phyloP scores from a whole-genome alignment of 108 stramenopile species.

The Discostella pseudostelligera region DNA sequence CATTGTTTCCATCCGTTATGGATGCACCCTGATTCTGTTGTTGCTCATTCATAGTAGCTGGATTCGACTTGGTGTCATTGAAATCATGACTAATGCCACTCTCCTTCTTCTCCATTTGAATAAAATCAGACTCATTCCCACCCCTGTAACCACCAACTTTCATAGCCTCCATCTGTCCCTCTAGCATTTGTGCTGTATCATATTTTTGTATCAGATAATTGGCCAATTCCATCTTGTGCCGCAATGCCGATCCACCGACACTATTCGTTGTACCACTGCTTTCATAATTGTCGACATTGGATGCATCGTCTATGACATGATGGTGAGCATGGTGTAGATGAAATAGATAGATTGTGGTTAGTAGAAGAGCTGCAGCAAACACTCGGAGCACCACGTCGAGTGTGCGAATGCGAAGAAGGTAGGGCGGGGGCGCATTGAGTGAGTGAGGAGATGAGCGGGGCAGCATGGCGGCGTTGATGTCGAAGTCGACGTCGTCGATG shows the following conservation, averaged over 20 bases:
- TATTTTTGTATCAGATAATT: conserved; percentile 27
- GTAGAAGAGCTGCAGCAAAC: conserved; percentile 15
- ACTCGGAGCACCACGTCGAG: conserved; percentile 19
- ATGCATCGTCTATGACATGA: conserved; percentile 22
- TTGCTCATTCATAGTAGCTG: background rate
- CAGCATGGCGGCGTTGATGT: no score
- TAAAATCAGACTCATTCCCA: conserved; percentile 27
- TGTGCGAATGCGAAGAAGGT: conserved; percentile 25
- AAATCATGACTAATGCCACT: background rate
- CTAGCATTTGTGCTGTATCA: conserved; percentile 7
- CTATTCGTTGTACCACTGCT: conserved; percentile 19
- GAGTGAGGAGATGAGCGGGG: conserved; percentile 21
- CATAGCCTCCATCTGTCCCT: conserved; percentile 23
- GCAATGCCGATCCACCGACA: conserved; percentile 25
- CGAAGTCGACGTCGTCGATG: background rate
- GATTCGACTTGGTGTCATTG: background rate
- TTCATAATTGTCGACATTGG: conserved; percentile 21
- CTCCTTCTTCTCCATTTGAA: conserved; percentile 21
- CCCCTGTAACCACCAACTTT: conserved; percentile 29
- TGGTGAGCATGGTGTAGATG: conserved; percentile 37
- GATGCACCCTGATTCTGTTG: background rate
- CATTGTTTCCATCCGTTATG: background rate
- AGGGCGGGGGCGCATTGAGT: conserved; percentile 7
- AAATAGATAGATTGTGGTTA: conserved; percentile 36
- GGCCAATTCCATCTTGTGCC: conserved; percentile 41